Evolutionary conservation across 2,329 filamentous ascomycete species (phyloP).

Genomic region (Clarireedia monteithiana): DNA sequence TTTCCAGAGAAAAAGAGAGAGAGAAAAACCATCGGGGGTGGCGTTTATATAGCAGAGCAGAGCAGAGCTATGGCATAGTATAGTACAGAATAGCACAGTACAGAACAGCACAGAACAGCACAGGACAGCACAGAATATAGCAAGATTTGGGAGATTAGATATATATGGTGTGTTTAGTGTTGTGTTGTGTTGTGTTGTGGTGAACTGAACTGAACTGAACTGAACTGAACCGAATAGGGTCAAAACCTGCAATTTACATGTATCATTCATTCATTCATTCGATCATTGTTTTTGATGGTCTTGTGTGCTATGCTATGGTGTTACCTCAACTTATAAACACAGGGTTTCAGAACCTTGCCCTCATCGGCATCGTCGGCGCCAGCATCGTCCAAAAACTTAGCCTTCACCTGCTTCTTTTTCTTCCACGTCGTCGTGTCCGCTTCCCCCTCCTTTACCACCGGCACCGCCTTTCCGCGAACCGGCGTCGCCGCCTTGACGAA

Average conservation of each 20-base stretch:
- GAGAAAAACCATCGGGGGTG: too few relatives aligned
- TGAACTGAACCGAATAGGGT: background rate
- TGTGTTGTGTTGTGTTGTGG: background rate
- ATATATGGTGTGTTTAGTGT: background rate
- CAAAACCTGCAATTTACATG: background rate
- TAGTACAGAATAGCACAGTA: too few relatives aligned
- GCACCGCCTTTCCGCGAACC: slow-evolving; percentile 65
- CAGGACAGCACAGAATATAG: too few relatives aligned
- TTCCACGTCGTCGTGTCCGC: slow-evolving; percentile 56
- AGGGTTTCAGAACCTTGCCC: slow-evolving; percentile 71
- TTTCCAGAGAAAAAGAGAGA: too few relatives aligned
- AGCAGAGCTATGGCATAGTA: too few relatives aligned
- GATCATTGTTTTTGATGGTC: too few relatives aligned
- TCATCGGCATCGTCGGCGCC: slow-evolving; percentile 56
- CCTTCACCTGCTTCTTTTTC: slow-evolving; percentile 66
- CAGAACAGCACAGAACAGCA: too few relatives aligned
- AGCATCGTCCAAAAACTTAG: slow-evolving; percentile 51
- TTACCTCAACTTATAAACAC: slow-evolving; percentile 80
- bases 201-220: background rate
- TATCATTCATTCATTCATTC: background rate
- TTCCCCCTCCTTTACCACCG: slow-evolving; percentile 38
- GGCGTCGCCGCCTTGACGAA: slow-evolving; percentile 81
- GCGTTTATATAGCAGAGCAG: too few relatives aligned
- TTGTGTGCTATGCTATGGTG: too few relatives aligned
- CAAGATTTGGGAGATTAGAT: too few relatives aligned